Conservation (phyloP, 805 yeast species). For the Debaryomyces prosopidis region DNA sequence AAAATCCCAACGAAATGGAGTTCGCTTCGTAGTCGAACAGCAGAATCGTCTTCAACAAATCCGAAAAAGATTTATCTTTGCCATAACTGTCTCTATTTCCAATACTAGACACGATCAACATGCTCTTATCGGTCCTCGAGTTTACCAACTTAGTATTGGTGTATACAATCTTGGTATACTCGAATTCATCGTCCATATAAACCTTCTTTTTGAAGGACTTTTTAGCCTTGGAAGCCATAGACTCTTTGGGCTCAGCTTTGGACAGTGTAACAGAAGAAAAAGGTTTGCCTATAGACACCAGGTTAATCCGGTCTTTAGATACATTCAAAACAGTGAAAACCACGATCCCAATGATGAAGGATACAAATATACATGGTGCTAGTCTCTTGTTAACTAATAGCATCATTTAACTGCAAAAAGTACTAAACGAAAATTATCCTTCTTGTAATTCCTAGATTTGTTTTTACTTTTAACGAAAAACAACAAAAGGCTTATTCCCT, state of each 20-base stretch:
- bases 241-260: neutral
- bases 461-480: too few relatives aligned
- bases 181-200: constrained; percentile 4
- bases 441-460: too few relatives aligned
- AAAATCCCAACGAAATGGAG: constrained; percentile 29
- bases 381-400: neutral
- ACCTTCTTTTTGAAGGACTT: neutral
- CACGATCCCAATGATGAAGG: neutral
- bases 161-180: constrained; percentile 7
- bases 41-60: constrained; percentile 30
- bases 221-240: neutral
- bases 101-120: constrained; percentile 23
- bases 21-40: constrained; percentile 24
- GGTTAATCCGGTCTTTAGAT: neutral
- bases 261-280: neutral
- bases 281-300: too few relatives aligned
- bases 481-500: too few relatives aligned
- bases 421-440: too few relatives aligned
- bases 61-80: constrained; percentile 25
- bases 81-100: constrained; percentile 38
- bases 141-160: constrained; percentile 1
- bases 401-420: too few relatives aligned
- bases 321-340: neutral
- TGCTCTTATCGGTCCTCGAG: constrained; percentile 1
- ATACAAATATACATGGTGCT: neutral